Percentiles rank a stretch among this genome's conserved stretches.
Evolutionary conservation across 2,329 filamentous ascomycete genomes (phyloP).

Genomic region (Microdochium nivale): DNA sequence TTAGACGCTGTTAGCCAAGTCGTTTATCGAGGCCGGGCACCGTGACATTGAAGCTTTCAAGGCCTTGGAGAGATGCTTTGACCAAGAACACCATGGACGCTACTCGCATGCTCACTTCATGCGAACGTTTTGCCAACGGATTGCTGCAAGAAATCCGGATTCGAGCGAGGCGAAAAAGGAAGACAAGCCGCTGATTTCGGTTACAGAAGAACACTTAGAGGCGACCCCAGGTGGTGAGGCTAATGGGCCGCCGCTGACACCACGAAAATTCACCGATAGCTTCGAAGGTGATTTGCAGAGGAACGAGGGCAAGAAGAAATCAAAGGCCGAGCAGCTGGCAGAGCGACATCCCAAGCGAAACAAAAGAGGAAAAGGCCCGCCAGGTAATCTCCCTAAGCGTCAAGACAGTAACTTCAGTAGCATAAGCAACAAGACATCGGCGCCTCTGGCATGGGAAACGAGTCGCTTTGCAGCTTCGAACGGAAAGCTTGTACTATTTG

Average conservation of each 20-base stretch:
- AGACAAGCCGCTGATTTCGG: slow-evolving; percentile 15
- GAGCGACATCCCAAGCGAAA: slow-evolving; percentile 24
- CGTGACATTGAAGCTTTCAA: slow-evolving; percentile 57
- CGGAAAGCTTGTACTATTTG: slow-evolving; percentile 27
- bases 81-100: slow-evolving; percentile 51
- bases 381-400: slow-evolving; percentile 24
- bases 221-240: slow-evolving; percentile 11
- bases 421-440: slow-evolving; percentile 8
- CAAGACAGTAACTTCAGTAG: slow-evolving; percentile 16
- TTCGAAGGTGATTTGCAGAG: slow-evolving; percentile 12
- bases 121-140: slow-evolving; percentile 48
- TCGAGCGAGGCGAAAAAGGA: slow-evolving; percentile 19
- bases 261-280: slow-evolving; percentile 11
- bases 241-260: slow-evolving; percentile 5
- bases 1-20: slow-evolving; percentile 48
- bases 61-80: slow-evolving; percentile 50
- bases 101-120: slow-evolving; percentile 53
- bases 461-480: slow-evolving; percentile 18
- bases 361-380: slow-evolving; percentile 23
- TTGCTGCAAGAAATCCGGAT: slow-evolving; percentile 22
- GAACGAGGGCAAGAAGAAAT: slow-evolving; percentile 23
- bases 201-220: slow-evolving; percentile 18
- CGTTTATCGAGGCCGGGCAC: slow-evolving; percentile 53
- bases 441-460: slow-evolving; percentile 17
- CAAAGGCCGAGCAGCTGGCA: slow-evolving; percentile 23